Evolutionary conservation across 2,329 filamentous ascomycete species (phyloP), one percentile per base, ranked within the genome.

Genomic region (Colletotrichum graminicola): DNA sequence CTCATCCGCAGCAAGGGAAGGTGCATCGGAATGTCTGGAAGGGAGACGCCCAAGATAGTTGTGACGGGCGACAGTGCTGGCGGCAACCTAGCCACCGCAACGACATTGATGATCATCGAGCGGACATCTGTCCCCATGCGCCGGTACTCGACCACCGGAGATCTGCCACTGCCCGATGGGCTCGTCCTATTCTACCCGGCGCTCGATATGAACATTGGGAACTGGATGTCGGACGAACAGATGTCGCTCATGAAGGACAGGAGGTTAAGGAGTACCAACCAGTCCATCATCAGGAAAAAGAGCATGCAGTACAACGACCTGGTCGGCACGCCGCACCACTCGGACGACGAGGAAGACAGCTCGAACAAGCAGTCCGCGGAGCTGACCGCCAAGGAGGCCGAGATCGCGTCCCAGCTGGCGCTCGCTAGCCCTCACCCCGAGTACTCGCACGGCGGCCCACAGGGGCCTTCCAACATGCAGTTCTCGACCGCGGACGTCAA

Each of bases 181-280:
- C 82, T 98, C 10, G 87, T 98, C 0, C 86, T 97, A 60, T 91
- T 97, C 70, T 99, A 99, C 77, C 96, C 96, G 0, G 91, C 92
- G 0, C 84, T 99, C 71, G 96, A 98, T 77, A 94, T 98, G 93
- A 98, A 97, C 77, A 98, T 98, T 75, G 94, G 94, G 47, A 98
- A 95, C 80, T 99, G 96, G 96, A 98, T 99, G 95, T 95, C 94
- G 0, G 95, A 98, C 76, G 95, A 98, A 80, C 95, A 99, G 79
- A 97, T 98, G 94, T 90, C 94, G 0, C 84, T 99, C 72, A 97
- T 99, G 74, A 91, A 94, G 74, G 95, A 97, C 74, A 90, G 94
- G 14, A 89, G 90, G 69, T 91, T 91, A 78, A 89, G 94, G 32
- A 91, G 91, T 75, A 94, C 91, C 1, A 97, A 98, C 77, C 88